A percentile compares a stretch with the other conserved stretches of the same genome.
Evolutionary conservation across 208 protist genomes (phyloP).

Genomic region (Wallacemonas sp.): DNA sequence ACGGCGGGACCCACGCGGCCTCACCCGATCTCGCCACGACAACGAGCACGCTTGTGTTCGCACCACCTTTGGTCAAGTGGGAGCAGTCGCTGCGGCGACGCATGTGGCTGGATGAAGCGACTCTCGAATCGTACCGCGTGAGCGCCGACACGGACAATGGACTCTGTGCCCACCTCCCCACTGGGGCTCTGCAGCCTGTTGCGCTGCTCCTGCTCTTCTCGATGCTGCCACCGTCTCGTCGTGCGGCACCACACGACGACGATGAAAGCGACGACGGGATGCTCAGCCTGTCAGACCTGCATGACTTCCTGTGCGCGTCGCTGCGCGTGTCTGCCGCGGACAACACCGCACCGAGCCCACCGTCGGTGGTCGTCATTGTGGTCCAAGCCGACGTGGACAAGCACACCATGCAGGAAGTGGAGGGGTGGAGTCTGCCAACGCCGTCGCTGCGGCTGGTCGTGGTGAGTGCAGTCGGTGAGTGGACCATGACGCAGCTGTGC

Average conservation of each 20-base stretch:
- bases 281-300: not conserved
- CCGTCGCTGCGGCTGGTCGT: constrained; percentile 40
- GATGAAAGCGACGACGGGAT: not conserved
- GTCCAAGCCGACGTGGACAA: constrained; percentile 43
- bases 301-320: not conserved
- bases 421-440: constrained; percentile 39
- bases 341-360: not conserved
- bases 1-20: no score
- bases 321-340: not conserved
- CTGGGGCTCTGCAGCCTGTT: constrained; percentile 20
- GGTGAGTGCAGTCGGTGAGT: constrained; percentile 45
- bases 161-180: constrained; percentile 12
- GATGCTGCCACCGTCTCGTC: constrained; percentile 23
- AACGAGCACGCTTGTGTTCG: constrained; percentile 26
- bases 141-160: constrained; percentile 2
- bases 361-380: constrained; percentile 38
- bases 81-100: not conserved
- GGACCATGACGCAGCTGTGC: constrained; percentile 49
- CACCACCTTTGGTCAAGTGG: constrained; percentile 6
- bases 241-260: not conserved
- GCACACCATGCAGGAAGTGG: constrained; percentile 28
- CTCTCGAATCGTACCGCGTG: constrained; percentile 7
- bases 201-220: constrained; percentile 49
- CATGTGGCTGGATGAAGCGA: not conserved
- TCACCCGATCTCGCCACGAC: constrained; percentile 8